Evolutionary conservation across 768 basidiomycete species (phyloP).

Genomic region (Chiua virens): DNA sequence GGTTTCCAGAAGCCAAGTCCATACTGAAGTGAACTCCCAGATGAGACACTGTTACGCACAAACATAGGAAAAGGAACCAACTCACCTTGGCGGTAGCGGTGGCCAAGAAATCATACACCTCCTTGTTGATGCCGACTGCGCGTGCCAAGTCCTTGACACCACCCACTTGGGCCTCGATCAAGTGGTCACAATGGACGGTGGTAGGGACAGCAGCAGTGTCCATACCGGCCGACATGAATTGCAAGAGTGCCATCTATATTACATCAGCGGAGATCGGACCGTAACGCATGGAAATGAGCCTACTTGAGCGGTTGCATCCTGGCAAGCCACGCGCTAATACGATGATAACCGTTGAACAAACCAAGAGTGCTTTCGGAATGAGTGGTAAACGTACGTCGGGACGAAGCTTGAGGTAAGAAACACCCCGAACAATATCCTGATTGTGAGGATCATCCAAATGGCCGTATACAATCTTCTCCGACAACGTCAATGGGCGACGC

Average conservation of each 20-base stretch:
- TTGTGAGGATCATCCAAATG: slow-evolving; percentile 93
- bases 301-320: slow-evolving; percentile 89
- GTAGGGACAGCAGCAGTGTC: slow-evolving; percentile 97
- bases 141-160: slow-evolving; percentile 92
- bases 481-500: slow-evolving; percentile 86
- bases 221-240: slow-evolving; percentile 99
- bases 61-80: slow-evolving; percentile 9
- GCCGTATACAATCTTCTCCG: slow-evolving; percentile 97
- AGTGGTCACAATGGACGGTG: slow-evolving; percentile 98
- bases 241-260: slow-evolving; percentile 93
- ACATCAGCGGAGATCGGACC: slow-evolving; percentile 25
- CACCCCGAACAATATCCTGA: slow-evolving; percentile 89
- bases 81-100: slow-evolving; percentile 89
- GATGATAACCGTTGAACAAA: slow-evolving; percentile 4
- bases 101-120: slow-evolving; percentile 99
- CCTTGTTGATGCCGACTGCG: slow-evolving; percentile 92
- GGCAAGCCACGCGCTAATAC: slow-evolving; percentile 78
- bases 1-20: slow-evolving; percentile 99
- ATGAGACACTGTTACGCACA: not conserved
- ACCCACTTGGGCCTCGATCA: slow-evolving; percentile 96
- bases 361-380: not conserved
- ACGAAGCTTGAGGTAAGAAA: slow-evolving; percentile 94
- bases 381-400: slow-evolving; percentile 74
- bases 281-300: slow-evolving; percentile 22
- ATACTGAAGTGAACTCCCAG: slow-evolving; percentile 50